Conservation (phyloP, 1,139 yeast genomes). For the Zhuliangozyma blackwelliae region DNA sequence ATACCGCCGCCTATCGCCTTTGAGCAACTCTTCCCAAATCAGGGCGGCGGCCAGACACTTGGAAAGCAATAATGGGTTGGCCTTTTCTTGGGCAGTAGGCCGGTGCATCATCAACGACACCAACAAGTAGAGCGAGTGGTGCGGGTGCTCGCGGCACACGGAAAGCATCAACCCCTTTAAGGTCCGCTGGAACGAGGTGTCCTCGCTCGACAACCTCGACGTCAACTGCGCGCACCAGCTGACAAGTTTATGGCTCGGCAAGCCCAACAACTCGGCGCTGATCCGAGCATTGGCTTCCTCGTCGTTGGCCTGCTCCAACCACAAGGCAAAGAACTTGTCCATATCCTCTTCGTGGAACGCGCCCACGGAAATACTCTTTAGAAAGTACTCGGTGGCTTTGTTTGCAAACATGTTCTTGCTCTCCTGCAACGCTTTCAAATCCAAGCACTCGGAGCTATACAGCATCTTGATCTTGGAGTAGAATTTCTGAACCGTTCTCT, state of each 20-base stretch:
- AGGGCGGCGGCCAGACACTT: constrained; percentile 49
- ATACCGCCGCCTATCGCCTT: constrained; percentile 1
- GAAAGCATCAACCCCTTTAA: constrained; percentile 47
- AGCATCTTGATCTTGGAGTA: constrained; percentile 46
- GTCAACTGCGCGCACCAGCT: constrained; percentile 84
- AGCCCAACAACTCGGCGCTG: constrained; percentile 23
- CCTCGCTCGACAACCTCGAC: constrained; percentile 58
- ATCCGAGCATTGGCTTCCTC: constrained; percentile 35
- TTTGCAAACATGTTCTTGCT: constrained; percentile 43
- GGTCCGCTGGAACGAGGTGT: constrained; percentile 49
- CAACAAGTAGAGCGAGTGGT: constrained; percentile 69
- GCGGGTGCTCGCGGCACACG: constrained; percentile 64
- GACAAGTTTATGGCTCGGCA: constrained; percentile 61
- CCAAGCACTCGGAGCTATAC: constrained; percentile 45
- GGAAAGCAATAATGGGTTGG: constrained; percentile 34
- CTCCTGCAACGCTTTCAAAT: constrained; percentile 33
- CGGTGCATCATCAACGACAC: constrained; percentile 53
- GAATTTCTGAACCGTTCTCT: constrained; percentile 48
- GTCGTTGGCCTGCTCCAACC: constrained; percentile 62
- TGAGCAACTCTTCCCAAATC: constrained; percentile 33
- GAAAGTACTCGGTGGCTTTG: constrained; percentile 58
- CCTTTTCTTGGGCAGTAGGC: constrained; percentile 21
- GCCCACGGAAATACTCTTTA: constrained; percentile 48
- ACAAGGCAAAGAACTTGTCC: constrained; percentile 79
- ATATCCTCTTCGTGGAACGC: constrained; percentile 53